Evolutionary conservation across 495 filamentous ascomycete genomes (phyloP).

Genomic region (Daldinia childiae): DNA sequence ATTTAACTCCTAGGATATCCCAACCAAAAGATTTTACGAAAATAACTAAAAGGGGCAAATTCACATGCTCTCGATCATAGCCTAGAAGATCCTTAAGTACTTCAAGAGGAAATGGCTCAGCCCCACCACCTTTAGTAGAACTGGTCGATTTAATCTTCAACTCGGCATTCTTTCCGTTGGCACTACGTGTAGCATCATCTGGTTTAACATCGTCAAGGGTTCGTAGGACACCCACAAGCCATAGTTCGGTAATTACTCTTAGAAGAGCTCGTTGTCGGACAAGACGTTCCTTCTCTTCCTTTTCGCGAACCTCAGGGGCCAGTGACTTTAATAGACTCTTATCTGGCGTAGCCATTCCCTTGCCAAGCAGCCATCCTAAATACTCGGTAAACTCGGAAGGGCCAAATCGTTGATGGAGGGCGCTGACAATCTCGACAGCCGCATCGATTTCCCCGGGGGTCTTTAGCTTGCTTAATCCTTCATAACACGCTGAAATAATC

Average conservation of each 20-base stretch:
- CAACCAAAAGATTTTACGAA: constrained; percentile 97
- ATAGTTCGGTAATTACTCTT: constrained; percentile 92
- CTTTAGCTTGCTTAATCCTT: constrained; percentile 92
- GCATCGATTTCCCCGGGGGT: constrained; percentile 88
- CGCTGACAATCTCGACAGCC: constrained; percentile 91
- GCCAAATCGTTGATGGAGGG: constrained; percentile 95
- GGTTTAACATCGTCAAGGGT: constrained; percentile 91
- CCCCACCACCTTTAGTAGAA: constrained; percentile 63
- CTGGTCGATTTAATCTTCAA: constrained; percentile 58
- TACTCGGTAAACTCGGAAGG: constrained; percentile 89
- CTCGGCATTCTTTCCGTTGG: constrained; percentile 63
- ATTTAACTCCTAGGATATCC: constrained; percentile 88
- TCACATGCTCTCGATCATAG: constrained; percentile 90
- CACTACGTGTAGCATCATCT: constrained; percentile 76
- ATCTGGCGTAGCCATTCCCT: constrained; percentile 91
- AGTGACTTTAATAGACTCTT: constrained; percentile 83
- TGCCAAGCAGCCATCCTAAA: constrained; percentile 91
- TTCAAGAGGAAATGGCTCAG: constrained; percentile 93
- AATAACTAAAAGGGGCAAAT: constrained; percentile 87
- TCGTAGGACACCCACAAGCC: constrained; percentile 87
- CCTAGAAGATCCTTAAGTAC: constrained; percentile 95
- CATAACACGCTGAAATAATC: constrained; percentile 97
- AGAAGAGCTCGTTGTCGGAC: constrained; percentile 86
- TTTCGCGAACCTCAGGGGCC: constrained; percentile 82
- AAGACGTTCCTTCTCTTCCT: constrained; percentile 94